Evolutionary conservation across 345 rosid species (phyloP), one percentile per base, ranked within the genome.

Genomic region (Microthlaspi erraticum): DNA sequence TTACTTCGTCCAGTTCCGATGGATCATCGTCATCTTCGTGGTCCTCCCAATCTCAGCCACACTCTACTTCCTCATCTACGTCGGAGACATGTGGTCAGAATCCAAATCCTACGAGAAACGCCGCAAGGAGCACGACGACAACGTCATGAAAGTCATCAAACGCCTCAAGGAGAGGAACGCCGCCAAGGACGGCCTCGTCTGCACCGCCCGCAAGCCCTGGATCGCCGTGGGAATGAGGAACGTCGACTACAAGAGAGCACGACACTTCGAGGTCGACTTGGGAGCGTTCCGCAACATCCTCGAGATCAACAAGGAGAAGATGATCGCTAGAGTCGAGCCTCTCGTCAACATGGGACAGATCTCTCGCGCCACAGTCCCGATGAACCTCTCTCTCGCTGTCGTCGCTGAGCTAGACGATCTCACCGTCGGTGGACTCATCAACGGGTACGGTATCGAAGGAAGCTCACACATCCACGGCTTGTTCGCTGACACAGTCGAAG

Each of bases 301-400:
- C 62, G 92, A 92, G 61, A 85, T 95, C 42, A 89, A 92, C 61
- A 86, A 79, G 75, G 88, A 88, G 77, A 86, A 83, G 79, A 95
- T 92, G 99, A 72, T 78, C 77, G 99, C 98, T n/a, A 86, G 86
- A 75, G 91, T 84, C 9, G 99, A 95, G 85, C 98, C 99, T 16
- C 96, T 95, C 59, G 99, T 95, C 64, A 95, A 87, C 81, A 95
- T 95, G 99, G 99, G 99, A 34, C 99, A 95, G 87, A 95, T 95
- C 45, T 76, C 80, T 32, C 84, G 98, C 74, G 92, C 71, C 42
- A 86, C 94, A 0, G 91, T 86, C 45, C 98, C 98, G 2, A 83
- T 95, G 98, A 95, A 95, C 81, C 86, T 95, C 16, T 58, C 99
- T 74, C 96, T 90, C 45, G 98, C 99, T 18, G 99, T 95, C 73